phyloP scores from a whole-genome alignment of 2,329 filamentous ascomycete genomes.

The Hawksworthiomyces lignivorus region DNA sequence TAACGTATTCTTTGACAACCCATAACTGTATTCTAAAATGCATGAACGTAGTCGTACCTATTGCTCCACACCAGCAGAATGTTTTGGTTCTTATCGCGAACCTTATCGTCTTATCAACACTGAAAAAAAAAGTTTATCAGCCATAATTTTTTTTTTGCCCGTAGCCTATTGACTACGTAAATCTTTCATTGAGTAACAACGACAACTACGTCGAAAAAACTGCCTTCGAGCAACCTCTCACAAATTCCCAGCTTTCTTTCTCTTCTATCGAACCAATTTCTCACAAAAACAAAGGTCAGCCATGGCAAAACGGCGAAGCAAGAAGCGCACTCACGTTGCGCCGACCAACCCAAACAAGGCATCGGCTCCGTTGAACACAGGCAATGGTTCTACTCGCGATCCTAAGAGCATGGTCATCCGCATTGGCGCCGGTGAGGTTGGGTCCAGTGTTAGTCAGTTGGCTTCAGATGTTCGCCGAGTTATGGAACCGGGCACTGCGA shows the following conservation, averaged over 20 bases:
- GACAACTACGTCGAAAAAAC: too few species aligned
- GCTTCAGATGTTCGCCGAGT: constrained; percentile 84
- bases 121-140: constrained; percentile 6
- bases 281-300: too few species aligned
- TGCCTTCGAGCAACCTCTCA: too few species aligned
- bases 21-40: too few species aligned
- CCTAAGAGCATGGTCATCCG: constrained; percentile 99
- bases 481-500: constrained; percentile 94
- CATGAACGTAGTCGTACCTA: too few species aligned
- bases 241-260: too few species aligned
- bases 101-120: constrained; percentile 2
- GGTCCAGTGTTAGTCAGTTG: constrained; percentile 82
- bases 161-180: too few species aligned
- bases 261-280: too few species aligned
- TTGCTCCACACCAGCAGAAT: too few species aligned
- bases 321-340: constrained; percentile 81
- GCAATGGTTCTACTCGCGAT: constrained; percentile 56
- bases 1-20: too few species aligned
- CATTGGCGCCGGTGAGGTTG: constrained; percentile 88
- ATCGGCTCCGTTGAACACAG: constrained; percentile 42
- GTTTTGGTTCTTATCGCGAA: not conserved
- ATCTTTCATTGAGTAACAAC: too few species aligned
- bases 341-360: constrained; percentile 50
- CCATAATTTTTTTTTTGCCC: not conserved
- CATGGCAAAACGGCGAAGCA: constrained; percentile 76